phyloP scores from a whole-genome alignment of 805 yeast genomes.

The Zygosaccharomyces siamensis region DNA sequence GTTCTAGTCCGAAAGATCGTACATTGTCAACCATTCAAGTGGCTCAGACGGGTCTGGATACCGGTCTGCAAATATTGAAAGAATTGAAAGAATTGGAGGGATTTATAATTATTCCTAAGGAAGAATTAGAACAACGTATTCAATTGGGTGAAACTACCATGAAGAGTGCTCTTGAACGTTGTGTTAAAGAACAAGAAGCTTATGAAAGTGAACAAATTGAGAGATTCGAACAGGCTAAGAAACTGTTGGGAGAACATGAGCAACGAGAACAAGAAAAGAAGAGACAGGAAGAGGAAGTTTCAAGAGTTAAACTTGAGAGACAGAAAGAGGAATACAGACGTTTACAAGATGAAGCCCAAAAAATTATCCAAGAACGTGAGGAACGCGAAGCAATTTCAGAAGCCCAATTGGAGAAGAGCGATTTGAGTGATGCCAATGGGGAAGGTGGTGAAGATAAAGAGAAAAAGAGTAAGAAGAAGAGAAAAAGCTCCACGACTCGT shows the following conservation, averaged over 20 bases:
- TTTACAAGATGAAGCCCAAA: conserved; percentile 53
- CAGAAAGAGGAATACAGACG: conserved; percentile 46
- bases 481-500: conserved; percentile 33
- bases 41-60: conserved; percentile 52
- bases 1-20: conserved; percentile 55
- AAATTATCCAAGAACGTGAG: conserved; percentile 54
- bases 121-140: conserved; percentile 82
- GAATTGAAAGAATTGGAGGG: conserved; percentile 46
- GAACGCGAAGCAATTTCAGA: conserved; percentile 40
- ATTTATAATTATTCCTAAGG: conserved; percentile 71
- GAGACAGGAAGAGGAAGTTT: conserved; percentile 46
- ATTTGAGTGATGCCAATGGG: conserved; percentile 33
- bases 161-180: conserved; percentile 62
- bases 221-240: conserved; percentile 71
- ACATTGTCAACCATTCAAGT: conserved; percentile 54
- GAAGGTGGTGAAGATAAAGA: conserved; percentile 28
- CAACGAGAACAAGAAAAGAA: conserved; percentile 43
- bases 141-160: conserved; percentile 75
- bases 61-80: conserved; percentile 56
- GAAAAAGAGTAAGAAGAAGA: conserved; percentile 28
- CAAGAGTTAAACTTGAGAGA: conserved; percentile 43
- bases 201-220: conserved; percentile 53
- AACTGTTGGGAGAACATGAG: conserved; percentile 54
- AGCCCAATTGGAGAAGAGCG: conserved; percentile 38
- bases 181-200: conserved; percentile 65